A percentile compares a stretch with the other conserved stretches of the same genome.
These are phyloP conservation scores for Bolboschoenoplectus hybrid DNA, from an alignment of 202 grass and related monocot species.

Conservation along the genomic window DNA sequence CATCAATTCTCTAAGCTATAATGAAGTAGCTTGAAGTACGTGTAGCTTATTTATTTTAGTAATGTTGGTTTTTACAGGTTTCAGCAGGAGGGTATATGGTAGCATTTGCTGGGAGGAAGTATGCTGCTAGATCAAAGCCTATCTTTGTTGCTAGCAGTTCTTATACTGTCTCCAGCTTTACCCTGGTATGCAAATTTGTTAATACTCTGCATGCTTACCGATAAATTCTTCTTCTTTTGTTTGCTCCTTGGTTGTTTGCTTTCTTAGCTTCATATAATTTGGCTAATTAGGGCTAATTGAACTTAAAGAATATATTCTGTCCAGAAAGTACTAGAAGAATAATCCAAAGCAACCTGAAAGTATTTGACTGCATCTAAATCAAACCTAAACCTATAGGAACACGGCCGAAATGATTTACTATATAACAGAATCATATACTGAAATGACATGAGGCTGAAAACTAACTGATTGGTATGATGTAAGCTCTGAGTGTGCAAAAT, in stretches of 20 bases:
- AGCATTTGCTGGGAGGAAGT: conserved; percentile 97
- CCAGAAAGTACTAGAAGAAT: conserved; percentile 6
- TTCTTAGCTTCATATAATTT: background rate
- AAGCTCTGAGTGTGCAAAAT: background rate
- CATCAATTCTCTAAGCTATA: conserved; percentile 1
- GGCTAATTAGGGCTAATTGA: background rate
- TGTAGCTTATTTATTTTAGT: conserved; percentile 1
- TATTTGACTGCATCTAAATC: conserved; percentile 24
- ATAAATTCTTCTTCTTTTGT: background rate
- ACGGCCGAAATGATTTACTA: background rate
- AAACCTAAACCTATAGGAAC: background rate
- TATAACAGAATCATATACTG: conserved; percentile 11
- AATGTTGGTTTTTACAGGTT: conserved; percentile 55
- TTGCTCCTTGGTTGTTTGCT: background rate
- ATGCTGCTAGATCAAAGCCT: conserved; percentile 78
- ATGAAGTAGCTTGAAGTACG: background rate
- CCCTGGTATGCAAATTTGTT: conserved; percentile 64
- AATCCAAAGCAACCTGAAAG: background rate
- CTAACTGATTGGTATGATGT: background rate
- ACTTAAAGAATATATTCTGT: background rate
- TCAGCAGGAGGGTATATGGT: conserved; percentile 90
- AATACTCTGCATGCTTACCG: background rate
- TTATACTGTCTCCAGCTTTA: conserved; percentile 85
- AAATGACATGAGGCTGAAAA: background rate
- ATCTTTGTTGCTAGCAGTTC: conserved; percentile 72